A percentile compares a stretch with the other conserved stretches of the same genome.
These are phyloP conservation scores for Trichoderma koningii DNA, from an alignment of 2,329 filamentous ascomycete species.

Conservation along the genomic window DNA sequence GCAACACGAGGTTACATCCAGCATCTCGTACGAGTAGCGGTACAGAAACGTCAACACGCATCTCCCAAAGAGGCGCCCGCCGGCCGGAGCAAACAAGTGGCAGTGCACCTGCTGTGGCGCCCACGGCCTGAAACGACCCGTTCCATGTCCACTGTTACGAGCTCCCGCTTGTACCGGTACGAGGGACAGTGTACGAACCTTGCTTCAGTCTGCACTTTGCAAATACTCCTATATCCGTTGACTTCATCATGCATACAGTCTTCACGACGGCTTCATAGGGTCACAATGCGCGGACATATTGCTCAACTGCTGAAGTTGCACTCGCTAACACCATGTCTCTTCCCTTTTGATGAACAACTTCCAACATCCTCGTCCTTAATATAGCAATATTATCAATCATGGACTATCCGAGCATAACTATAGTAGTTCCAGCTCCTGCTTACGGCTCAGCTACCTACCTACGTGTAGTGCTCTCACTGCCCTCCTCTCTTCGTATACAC, in stretches of 20 bases:
- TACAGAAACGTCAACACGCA: not conserved
- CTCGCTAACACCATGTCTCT: no score
- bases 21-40: not conserved
- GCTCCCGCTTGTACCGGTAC: not conserved
- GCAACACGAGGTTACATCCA: not conserved
- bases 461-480: not conserved
- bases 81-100: conserved; percentile 18
- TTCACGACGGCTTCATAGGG: conserved; percentile 4
- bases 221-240: no score
- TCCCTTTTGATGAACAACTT: no score
- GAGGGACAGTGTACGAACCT: no score
- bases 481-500: not conserved
- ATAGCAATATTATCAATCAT: not conserved
- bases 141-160: conserved; percentile 3
- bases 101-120: conserved; percentile 22
- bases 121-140: conserved; percentile 25
- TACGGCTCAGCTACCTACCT: not conserved
- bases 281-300: not conserved
- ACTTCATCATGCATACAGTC: not conserved
- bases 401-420: not conserved
- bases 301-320: no score
- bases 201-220: no score
- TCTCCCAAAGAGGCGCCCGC: conserved; percentile 11
- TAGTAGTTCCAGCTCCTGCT: not conserved
- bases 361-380: no score